Evolutionary conservation across 768 basidiomycete species (phyloP).

Genomic region (Tulasnella sp.): DNA sequence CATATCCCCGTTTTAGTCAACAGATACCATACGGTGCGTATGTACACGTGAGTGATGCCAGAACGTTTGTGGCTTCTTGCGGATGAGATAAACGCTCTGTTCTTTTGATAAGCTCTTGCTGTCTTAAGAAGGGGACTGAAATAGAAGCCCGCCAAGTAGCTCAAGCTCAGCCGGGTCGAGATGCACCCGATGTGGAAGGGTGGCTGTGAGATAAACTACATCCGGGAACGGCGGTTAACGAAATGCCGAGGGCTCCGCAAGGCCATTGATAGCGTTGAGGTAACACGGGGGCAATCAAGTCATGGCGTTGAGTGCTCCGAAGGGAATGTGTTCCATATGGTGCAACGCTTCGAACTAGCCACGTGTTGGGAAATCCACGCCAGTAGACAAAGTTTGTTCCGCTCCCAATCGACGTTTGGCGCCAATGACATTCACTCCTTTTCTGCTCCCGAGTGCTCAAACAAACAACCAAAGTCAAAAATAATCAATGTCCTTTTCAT

Average conservation of each 20-base stretch:
- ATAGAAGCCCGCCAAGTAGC: not conserved
- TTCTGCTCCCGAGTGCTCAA: not conserved
- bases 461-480: not conserved
- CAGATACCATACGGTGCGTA: not conserved
- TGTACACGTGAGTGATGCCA: not conserved
- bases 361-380: not conserved
- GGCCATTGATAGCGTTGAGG: not conserved
- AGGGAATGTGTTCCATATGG: not conserved
- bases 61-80: not conserved
- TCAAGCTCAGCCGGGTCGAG: not conserved
- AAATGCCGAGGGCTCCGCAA: not conserved
- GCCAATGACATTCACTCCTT: not conserved
- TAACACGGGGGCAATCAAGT: not conserved
- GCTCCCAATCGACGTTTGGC: not conserved
- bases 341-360: not conserved
- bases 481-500: not conserved
- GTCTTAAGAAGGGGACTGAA: not conserved
- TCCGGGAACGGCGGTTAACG: not conserved
- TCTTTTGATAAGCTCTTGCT: not conserved
- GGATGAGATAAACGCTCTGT: not conserved
- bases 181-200: not conserved
- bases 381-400: not conserved
- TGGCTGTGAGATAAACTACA: not conserved
- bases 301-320: not conserved
- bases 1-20: not conserved